Conservation (phyloP, 2,329 filamentous ascomycete species). For the Eutypa lata region DNA sequence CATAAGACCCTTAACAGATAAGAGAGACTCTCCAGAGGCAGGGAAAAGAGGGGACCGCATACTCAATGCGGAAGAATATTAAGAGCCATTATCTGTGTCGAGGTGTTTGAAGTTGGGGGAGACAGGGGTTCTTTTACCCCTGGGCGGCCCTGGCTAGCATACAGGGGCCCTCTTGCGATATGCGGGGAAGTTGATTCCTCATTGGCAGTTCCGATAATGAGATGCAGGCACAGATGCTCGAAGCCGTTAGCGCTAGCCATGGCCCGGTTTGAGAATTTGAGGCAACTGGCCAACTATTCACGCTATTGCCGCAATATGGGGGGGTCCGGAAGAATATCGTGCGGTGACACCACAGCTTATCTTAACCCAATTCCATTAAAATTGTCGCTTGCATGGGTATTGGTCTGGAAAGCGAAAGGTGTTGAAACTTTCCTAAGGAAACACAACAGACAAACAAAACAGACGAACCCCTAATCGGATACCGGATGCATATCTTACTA, state of each 20-base stretch:
- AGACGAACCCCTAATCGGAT: no score
- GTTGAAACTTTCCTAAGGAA: not conserved
- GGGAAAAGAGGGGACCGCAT: no score
- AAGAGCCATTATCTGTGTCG: not conserved
- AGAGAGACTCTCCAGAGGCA: no score
- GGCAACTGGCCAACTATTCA: not conserved
- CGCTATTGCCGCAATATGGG: not conserved
- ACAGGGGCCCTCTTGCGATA: not conserved
- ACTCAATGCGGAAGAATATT: no score
- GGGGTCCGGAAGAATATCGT: not conserved
- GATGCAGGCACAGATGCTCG: not conserved
- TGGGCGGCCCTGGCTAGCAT: not conserved
- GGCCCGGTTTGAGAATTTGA: not conserved
- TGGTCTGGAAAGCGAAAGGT: not conserved
- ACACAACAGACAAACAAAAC: no score
- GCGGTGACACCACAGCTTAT: no score
- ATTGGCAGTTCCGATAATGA: not conserved
- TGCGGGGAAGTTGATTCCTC: not conserved
- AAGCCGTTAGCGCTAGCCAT: not conserved
- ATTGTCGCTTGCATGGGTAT: not conserved
- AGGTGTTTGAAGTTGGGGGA: not conserved
- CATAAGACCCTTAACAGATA: no score
- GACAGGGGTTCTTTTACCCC: not conserved
- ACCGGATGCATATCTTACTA: no score
- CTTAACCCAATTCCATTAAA: no score